These are phyloP conservation scores for Calonectria crousiana DNA, from an alignment of 2,329 filamentous ascomycete species.

Conservation along the genomic window DNA sequence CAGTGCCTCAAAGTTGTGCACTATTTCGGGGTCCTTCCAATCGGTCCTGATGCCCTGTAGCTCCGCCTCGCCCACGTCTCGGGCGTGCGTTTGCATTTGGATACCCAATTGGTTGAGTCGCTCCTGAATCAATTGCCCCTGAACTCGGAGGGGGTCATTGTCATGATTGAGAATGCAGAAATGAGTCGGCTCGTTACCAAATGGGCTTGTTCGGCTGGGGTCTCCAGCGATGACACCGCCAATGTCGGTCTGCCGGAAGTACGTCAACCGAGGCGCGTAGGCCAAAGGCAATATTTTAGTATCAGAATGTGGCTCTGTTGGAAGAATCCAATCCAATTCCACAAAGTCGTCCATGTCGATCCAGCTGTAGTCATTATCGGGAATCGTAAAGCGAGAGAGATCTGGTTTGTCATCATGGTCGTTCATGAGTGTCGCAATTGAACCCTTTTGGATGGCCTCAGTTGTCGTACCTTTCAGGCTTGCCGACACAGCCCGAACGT, in stretches of 20 bases:
- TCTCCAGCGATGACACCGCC: constrained; percentile 84
- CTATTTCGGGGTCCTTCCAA: constrained; percentile 61
- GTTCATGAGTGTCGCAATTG: constrained; percentile 62
- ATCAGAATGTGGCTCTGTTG: constrained; percentile 88
- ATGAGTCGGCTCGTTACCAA: constrained; percentile 94
- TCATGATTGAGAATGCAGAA: constrained; percentile 94
- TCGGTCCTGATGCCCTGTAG: constrained; percentile 70
- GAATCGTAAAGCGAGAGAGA: constrained; percentile 92
- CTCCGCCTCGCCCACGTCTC: constrained; percentile 81
- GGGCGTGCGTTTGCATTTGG: constrained; percentile 82
- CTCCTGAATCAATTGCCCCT: constrained; percentile 85
- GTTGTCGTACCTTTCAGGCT: constrained; percentile 84
- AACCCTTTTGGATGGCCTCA: constrained; percentile 78
- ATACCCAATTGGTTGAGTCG: constrained; percentile 82
- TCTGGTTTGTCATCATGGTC: constrained; percentile 73
- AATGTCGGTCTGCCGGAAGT: constrained; percentile 97
- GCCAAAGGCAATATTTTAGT: constrained; percentile 95
- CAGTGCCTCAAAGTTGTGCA: constrained; percentile 72
- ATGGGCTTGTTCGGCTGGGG: constrained; percentile 84
- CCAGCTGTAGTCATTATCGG: constrained; percentile 95
- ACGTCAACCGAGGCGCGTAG: constrained; percentile 94
- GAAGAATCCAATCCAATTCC: constrained; percentile 95
- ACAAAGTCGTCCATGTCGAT: constrained; percentile 99
- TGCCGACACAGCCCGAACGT: constrained; percentile 93
- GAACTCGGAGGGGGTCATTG: constrained; percentile 89